Conservation (phyloP, 345 rosid genomes). For the Boechera stricta region DNA sequence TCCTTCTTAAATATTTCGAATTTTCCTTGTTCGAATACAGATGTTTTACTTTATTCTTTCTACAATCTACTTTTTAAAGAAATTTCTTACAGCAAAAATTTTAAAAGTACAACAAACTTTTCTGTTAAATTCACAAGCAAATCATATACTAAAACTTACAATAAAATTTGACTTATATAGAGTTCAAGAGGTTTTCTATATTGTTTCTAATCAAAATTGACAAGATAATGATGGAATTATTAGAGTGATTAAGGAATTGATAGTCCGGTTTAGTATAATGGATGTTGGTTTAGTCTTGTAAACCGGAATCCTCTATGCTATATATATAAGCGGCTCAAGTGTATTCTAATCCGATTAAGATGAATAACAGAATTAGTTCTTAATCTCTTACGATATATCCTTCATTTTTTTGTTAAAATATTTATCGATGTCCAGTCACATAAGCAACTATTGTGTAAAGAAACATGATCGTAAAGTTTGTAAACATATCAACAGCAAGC, state of each 20-base stretch:
- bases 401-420: not conserved
- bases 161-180: not conserved
- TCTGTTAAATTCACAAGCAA: not conserved
- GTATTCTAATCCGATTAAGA: no score
- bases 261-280: no score
- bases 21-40: not conserved
- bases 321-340: no score
- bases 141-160: not conserved
- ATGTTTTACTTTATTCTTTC: not conserved
- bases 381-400: not conserved
- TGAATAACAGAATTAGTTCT: no score
- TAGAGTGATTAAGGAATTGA: no score
- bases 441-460: not conserved
- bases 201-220: not conserved
- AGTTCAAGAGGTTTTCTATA: not conserved
- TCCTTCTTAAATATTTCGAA: not conserved
- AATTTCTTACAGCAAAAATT: not conserved
- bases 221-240: not conserved
- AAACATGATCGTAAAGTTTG: not conserved
- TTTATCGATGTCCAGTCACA: not conserved
- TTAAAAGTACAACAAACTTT: not conserved
- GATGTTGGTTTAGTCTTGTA: no score
- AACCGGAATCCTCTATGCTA: no score
- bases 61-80: not conserved
- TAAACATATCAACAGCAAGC: conserved; percentile 2